These are phyloP conservation scores for Aspergillus bombycis DNA, from an alignment of 2,329 filamentous ascomycete genomes.

Conservation along the genomic window DNA sequence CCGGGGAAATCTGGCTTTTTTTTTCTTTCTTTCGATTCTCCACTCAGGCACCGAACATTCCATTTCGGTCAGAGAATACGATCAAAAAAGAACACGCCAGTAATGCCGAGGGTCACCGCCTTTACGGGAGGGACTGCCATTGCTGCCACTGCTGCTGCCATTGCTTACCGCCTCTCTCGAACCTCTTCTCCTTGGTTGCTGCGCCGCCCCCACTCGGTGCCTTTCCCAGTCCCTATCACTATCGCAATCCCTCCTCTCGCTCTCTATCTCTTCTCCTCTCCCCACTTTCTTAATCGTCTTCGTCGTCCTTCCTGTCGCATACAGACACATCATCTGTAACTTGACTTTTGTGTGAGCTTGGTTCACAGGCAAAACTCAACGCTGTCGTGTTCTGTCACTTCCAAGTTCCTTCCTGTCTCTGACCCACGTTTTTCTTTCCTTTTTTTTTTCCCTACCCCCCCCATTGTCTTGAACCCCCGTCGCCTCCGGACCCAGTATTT, in stretches of 20 bases:
- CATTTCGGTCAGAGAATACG: no score
- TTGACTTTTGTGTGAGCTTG: background rate
- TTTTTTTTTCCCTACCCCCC: background rate
- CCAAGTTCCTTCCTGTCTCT: background rate
- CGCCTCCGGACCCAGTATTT: conserved; percentile 18
- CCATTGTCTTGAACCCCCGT: conserved; percentile 18
- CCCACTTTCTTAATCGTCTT: background rate
- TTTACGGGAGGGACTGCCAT: background rate
- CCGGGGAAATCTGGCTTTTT: background rate
- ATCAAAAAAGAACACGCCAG: no score
- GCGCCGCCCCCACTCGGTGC: conserved; percentile 9
- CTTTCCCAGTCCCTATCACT: conserved; percentile 7
- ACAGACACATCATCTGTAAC: background rate
- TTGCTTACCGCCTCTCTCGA: background rate
- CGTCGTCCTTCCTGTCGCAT: conserved; percentile 1
- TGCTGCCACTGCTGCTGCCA: background rate
- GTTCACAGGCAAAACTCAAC: background rate
- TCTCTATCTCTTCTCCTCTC: conserved; percentile 1
- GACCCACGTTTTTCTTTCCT: conserved; percentile 2
- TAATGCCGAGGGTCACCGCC: conserved; percentile 2
- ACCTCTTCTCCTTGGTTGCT: background rate
- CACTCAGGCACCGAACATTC: conserved; percentile 4
- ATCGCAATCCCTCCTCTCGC: background rate
- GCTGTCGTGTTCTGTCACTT: background rate
- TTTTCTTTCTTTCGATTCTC: background rate